These are phyloP conservation scores for Sarcocystis neurona DNA, from an alignment of 169 alveolate species.

Conservation along the genomic window DNA sequence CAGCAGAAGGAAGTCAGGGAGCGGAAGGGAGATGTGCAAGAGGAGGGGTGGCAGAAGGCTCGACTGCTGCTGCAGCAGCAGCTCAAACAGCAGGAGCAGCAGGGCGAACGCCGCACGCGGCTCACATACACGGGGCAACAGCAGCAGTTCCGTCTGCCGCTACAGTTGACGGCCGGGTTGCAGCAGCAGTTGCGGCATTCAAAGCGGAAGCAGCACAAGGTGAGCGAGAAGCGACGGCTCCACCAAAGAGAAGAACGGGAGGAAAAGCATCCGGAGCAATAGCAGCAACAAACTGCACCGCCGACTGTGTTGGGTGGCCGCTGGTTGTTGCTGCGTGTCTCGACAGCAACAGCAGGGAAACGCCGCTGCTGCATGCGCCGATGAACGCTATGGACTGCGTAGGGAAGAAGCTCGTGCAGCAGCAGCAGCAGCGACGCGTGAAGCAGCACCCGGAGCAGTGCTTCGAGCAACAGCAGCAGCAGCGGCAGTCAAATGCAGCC, in stretches of 20 bases:
- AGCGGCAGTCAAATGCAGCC: no score
- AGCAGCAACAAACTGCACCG: no score
- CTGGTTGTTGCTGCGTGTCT: constrained; percentile 27
- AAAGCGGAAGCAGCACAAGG: no score
- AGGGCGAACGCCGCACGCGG: not conserved
- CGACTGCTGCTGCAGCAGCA: no score
- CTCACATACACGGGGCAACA: no score
- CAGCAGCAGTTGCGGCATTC: not conserved
- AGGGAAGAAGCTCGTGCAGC: not conserved
- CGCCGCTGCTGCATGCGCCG: constrained; percentile 7
- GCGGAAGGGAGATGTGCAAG: no score
- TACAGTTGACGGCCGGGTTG: not conserved
- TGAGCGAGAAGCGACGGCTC: no score
- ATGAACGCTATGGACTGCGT: constrained; percentile 7
- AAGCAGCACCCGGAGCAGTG: not conserved
- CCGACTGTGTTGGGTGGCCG: no score
- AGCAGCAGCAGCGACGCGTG: not conserved
- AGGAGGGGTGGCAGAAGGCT: no score
- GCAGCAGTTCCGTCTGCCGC: not conserved
- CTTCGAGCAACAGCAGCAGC: not conserved
- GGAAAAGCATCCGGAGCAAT: no score
- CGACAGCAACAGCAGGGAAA: not conserved
- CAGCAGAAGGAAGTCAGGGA: no score
- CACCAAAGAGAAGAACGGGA: no score
- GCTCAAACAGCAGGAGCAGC: not conserved